Conservation (phyloP, 768 basidiomycete genomes). For the Lentinula guzmanii region DNA sequence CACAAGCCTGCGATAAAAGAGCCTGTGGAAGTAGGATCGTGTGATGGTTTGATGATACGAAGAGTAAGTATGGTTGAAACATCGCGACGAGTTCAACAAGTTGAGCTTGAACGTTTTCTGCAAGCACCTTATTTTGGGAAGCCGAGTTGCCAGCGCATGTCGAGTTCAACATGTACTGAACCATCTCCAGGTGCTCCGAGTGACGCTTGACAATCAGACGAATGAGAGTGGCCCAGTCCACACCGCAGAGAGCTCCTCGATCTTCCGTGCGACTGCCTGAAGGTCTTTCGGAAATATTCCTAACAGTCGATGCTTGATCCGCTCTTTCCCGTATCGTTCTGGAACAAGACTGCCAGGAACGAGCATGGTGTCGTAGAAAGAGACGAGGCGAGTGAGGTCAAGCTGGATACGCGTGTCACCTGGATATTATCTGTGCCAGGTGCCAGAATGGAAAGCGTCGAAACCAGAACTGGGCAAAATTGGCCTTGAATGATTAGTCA, state of each 20-base stretch:
- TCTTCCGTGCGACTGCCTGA: constrained; percentile 14
- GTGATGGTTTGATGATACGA: background rate
- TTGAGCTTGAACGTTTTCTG: constrained; percentile 20
- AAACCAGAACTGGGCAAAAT: background rate
- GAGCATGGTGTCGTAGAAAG: constrained; percentile 35
- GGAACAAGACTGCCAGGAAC: constrained; percentile 27
- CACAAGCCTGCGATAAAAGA: background rate
- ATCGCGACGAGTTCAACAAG: constrained; percentile 16
- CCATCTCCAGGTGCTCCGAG: constrained; percentile 32
- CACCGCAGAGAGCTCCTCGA: constrained; percentile 20
- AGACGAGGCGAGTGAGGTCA: constrained; percentile 33
- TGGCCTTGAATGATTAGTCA: background rate
- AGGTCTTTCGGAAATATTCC: constrained; percentile 24
- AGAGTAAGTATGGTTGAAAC: constrained; percentile 25
- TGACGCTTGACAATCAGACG: constrained; percentile 35
- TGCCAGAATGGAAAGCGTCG: constrained; percentile 26
- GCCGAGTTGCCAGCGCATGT: constrained; percentile 1
- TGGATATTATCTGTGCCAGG: constrained; percentile 35
- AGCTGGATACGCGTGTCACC: constrained; percentile 37
- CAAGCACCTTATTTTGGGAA: constrained; percentile 6
- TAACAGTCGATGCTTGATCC: constrained; percentile 29
- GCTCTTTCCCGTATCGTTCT: constrained; percentile 20
- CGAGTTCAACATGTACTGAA: constrained; percentile 28
- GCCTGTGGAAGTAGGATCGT: background rate
- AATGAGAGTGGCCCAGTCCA: constrained; percentile 37